Conservation (phyloP, 495 filamentous ascomycete species). For the Cladorrhinum samala region DNA sequence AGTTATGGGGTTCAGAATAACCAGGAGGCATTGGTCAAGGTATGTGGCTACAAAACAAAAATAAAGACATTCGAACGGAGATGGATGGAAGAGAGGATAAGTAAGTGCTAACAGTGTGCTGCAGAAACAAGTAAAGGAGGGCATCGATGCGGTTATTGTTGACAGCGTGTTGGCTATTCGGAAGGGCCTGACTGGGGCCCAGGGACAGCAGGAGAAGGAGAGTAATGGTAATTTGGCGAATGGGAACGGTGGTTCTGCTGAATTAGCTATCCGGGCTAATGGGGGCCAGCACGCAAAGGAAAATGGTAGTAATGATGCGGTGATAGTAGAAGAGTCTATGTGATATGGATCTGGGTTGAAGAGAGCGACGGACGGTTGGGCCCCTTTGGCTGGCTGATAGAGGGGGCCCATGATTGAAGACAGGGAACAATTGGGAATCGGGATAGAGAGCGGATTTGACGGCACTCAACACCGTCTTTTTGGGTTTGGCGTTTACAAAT, state of each 20-base stretch:
- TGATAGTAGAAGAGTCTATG: no score
- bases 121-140: constrained; percentile 84
- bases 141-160: constrained; percentile 95
- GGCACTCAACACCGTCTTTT: not conserved
- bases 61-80: no score
- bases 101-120: constrained; percentile 23
- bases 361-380: no score
- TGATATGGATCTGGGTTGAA: no score
- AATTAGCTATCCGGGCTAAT: no score
- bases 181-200: constrained; percentile 41
- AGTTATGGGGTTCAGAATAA: constrained; percentile 90
- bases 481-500: not conserved
- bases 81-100: not conserved
- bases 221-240: constrained; percentile 1
- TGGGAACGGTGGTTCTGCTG: constrained; percentile 2
- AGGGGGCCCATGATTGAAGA: not conserved
- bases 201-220: constrained; percentile 12
- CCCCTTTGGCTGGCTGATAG: no score
- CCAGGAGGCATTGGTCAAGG: constrained; percentile 73
- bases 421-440: not conserved
- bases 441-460: not conserved
- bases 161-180: constrained; percentile 81
- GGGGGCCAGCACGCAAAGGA: not conserved
- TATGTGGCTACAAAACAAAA: no score
- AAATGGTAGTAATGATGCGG: not conserved